Percentiles rank a stretch among this genome's conserved stretches.
phyloP scores from a whole-genome alignment of 2,329 filamentous ascomycete species.

The Zelopaecilomyces penicillatus region DNA sequence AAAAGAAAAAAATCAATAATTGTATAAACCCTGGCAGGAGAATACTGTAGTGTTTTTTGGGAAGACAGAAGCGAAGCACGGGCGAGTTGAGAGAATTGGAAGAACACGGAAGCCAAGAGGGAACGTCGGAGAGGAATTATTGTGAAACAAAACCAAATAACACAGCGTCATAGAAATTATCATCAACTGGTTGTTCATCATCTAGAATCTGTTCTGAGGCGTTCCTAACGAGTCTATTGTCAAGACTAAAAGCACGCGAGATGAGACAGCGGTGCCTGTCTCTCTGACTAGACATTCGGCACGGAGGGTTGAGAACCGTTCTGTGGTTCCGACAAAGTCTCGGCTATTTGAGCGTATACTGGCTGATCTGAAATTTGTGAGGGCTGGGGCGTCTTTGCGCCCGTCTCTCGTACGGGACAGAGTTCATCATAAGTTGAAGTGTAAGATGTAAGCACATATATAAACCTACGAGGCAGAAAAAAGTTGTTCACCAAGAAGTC shows the following conservation, averaged over 20 bases:
- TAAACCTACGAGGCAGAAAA: conserved; percentile 5
- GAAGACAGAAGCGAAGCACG: too few species aligned
- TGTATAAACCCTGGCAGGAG: neutral
- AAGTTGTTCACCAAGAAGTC: conserved; percentile 8
- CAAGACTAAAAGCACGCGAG: conserved; percentile 3
- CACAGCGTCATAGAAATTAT: neutral
- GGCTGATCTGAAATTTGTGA: neutral
- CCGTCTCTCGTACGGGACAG: neutral
- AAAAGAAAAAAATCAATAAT: neutral
- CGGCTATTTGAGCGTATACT: neutral
- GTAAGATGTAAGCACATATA: neutral
- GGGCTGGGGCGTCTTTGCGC: neutral
- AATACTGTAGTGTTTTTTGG: neutral
- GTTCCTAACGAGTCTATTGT: neutral
- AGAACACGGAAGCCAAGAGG: neutral
- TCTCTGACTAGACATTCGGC: conserved; percentile 5
- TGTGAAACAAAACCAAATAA: neutral
- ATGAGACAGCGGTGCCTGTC: conserved; percentile 10
- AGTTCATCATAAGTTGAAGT: neutral
- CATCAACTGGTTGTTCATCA: conserved; percentile 6
- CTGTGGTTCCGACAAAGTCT: conserved; percentile 3
- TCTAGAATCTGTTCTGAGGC: neutral
- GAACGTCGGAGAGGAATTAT: neutral
- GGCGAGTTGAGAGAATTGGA: neutral
- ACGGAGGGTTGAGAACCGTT: conserved; percentile 5